Percentiles rank a stretch among this genome's conserved stretches.
These are phyloP conservation scores for Xerophyta viscosa DNA, from an alignment of 106 monocot species.

Conservation along the genomic window DNA sequence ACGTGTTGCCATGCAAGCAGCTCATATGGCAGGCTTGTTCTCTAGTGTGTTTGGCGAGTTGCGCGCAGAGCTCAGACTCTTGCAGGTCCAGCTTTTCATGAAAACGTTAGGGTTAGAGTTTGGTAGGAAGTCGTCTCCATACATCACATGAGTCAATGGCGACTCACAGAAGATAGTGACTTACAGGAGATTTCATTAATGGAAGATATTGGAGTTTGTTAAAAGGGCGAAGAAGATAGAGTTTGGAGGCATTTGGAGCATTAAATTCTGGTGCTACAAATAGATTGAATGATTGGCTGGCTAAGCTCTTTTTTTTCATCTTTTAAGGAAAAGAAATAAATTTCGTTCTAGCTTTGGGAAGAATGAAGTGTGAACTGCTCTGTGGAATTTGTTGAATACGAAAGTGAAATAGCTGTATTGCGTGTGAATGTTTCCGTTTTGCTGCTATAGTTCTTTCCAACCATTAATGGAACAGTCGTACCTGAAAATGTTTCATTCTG, in stretches of 20 bases:
- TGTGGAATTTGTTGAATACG: neutral
- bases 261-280: neutral
- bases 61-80: constrained; percentile 10
- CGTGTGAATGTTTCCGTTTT: neutral
- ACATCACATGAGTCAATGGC: too few species aligned
- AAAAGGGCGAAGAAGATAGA: constrained; percentile 3
- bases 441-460: neutral
- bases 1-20: constrained; percentile 61
- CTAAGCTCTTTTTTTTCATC: too few species aligned
- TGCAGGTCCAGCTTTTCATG: constrained; percentile 1
- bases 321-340: neutral
- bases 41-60: constrained; percentile 38
- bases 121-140: neutral
- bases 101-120: neutral
- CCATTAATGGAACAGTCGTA: neutral
- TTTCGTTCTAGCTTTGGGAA: constrained; percentile 6
- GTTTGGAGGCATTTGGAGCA: neutral
- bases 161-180: neutral
- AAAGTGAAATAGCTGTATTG: neutral
- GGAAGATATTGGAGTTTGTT: too few species aligned
- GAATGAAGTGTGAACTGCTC: neutral
- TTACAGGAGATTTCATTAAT: constrained; percentile 6
- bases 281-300: neutral
- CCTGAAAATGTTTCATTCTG: constrained; percentile 4
- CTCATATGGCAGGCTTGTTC: constrained; percentile 36